Evolutionary conservation across 768 basidiomycete species (phyloP), one percentile per base, ranked within the genome.

Genomic region (Mycena latifolia): DNA sequence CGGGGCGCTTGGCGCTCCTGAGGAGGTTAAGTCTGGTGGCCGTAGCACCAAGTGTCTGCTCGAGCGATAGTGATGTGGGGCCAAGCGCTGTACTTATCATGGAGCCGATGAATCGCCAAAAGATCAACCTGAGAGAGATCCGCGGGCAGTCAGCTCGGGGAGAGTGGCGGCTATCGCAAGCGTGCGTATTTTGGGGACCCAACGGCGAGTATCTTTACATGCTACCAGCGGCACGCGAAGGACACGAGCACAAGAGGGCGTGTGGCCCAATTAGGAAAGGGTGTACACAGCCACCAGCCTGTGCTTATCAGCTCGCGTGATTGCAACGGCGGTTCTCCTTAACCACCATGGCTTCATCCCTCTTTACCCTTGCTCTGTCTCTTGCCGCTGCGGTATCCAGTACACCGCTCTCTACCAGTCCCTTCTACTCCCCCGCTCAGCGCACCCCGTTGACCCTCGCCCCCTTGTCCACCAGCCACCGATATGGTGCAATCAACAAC

Each of bases 401-500:
- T 15, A 83, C 84, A 14, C 86, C 86, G n/a, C 82, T 86, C 58
- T 85, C 85, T 58, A 87, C 85, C n/a, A 76, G 70, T 65, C 74
- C 80, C 62, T 66, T 61, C 60, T 65, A 63, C 54, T 17, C 55
- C 46, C 37, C 66, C 37, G 9, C 69, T 18, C 69, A 74, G 43
- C 82, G 82, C 50, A 78, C 84, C 25, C 80, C 85, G 47, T 74
- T 91, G 43, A 70, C 81, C 18, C 76, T 89, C 52, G 92, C 92
- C 11, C 92, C 92, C 31, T 78, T 93, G 55, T 68, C 85, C 59
- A 84, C 81, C 39, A 80, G 87, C 67, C 89, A 92, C 73, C 86
- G 88, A 57, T 89, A 92, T 78, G 89, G 90, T 55, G 82, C 87
- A 61, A 81, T 96, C 76, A 90, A 92, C 81, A 92, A 96, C 84